Evolutionary conservation across 352 stramenopile species (phyloP).

Genomic region (Pythium chondricola): DNA sequence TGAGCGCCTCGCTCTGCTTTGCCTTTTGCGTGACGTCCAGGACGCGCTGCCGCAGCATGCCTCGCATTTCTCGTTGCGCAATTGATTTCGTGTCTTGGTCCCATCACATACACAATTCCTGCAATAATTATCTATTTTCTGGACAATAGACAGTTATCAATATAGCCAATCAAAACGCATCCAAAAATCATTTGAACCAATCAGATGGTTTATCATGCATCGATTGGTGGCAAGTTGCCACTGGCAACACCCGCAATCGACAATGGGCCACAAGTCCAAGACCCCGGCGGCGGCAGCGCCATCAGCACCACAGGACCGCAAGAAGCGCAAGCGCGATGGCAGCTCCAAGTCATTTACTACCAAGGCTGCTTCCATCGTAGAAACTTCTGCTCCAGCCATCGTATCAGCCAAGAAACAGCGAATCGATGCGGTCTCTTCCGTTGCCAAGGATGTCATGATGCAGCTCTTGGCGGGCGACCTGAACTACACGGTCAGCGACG

Average conservation of each 20-base stretch:
- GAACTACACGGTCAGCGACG: slow-evolving; percentile 45
- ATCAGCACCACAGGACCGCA: neutral
- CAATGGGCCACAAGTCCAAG: neutral
- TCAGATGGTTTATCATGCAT: neutral
- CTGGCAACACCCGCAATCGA: neutral
- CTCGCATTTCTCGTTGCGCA: slow-evolving; percentile 4
- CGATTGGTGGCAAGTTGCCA: slow-evolving; percentile 17
- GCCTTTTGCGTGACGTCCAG: slow-evolving; percentile 55
- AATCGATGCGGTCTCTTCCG: slow-evolving; percentile 45
- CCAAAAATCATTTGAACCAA: neutral
- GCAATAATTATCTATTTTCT: neutral
- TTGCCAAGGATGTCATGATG: slow-evolving; percentile 73
- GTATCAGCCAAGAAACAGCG: slow-evolving; percentile 55
- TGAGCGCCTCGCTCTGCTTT: slow-evolving; percentile 48
- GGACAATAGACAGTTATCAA: slow-evolving; percentile 9
- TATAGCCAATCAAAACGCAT: slow-evolving; percentile 9
- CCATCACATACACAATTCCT: neutral
- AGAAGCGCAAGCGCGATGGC: slow-evolving; percentile 30
- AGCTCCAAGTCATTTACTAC: too few species aligned
- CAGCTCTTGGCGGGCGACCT: slow-evolving; percentile 42
- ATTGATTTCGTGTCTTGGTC: neutral
- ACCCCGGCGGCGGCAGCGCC: neutral
- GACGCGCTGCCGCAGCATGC: slow-evolving; percentile 53
- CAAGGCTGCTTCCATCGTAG: slow-evolving; percentile 7
- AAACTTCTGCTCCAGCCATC: neutral